A percentile compares a stretch with the other conserved stretches of the same genome.
Evolutionary conservation across 1,139 yeast species (phyloP).

Genomic region (Hansenula lynferdii): DNA sequence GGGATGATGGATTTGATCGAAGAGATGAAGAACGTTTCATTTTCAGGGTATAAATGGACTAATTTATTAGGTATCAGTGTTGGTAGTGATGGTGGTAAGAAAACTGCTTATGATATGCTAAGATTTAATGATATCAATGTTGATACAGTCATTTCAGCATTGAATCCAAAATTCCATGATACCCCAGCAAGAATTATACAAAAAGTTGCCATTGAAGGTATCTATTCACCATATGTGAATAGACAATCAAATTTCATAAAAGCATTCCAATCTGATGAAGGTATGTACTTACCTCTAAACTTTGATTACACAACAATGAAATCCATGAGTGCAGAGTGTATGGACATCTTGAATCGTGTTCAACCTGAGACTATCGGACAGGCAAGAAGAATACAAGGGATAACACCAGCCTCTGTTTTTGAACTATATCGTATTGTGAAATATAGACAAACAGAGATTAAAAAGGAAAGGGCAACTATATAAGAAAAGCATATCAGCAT

Average conservation of each 20-base stretch:
- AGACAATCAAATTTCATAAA: constrained; percentile 67
- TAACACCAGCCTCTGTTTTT: constrained; percentile 81
- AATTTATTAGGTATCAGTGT: constrained; percentile 30
- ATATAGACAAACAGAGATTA: constrained; percentile 18
- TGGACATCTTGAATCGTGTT: constrained; percentile 61
- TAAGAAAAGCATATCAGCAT: not conserved
- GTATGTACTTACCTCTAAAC: constrained; percentile 57
- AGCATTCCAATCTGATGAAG: constrained; percentile 84
- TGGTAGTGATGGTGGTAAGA: constrained; percentile 27
- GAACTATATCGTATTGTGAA: constrained; percentile 43
- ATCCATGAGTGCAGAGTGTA: constrained; percentile 70
- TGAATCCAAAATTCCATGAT: constrained; percentile 11
- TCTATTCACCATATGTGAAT: constrained; percentile 74
- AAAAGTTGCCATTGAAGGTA: constrained; percentile 73
- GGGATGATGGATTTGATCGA: constrained; percentile 41
- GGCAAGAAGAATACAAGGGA: constrained; percentile 90
- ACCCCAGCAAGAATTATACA: constrained; percentile 52
- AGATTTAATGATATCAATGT: constrained; percentile 36
- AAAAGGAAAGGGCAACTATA: constrained; percentile 5
- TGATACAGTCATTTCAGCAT: constrained; percentile 8
- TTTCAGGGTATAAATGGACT: constrained; percentile 48
- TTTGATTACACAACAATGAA: constrained; percentile 52
- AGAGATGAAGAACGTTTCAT: constrained; percentile 33
- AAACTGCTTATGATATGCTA: constrained; percentile 50
- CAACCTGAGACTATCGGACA: constrained; percentile 92